Conservation (phyloP, 495 filamentous ascomycete genomes). For the Cenococcum geophilum region DNA sequence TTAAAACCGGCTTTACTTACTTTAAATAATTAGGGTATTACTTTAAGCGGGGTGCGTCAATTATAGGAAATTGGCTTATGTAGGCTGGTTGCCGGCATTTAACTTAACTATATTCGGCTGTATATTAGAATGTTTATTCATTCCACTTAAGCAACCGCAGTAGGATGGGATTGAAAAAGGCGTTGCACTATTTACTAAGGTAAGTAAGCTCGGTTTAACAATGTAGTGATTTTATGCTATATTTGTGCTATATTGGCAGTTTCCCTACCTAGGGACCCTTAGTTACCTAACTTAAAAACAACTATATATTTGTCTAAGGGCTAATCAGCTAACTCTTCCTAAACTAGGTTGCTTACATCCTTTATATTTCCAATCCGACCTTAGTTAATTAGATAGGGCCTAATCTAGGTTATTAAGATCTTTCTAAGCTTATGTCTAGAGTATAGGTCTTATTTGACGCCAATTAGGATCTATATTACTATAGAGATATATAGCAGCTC, state of each 20-base stretch:
- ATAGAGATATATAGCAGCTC: slow-evolving; percentile 13
- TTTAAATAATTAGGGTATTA: slow-evolving; percentile 29
- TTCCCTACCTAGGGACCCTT: no score
- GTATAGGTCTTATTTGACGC: slow-evolving; percentile 7
- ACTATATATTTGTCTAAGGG: no score
- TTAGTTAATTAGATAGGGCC: neutral
- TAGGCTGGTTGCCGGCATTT: slow-evolving; percentile 24
- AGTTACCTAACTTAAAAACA: no score
- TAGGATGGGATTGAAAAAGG: slow-evolving; percentile 23
- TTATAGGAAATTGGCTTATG: slow-evolving; percentile 24
- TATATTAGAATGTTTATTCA: slow-evolving; percentile 16
- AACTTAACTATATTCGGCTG: slow-evolving; percentile 2
- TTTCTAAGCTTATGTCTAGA: neutral
- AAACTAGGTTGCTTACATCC: slow-evolving; percentile 19
- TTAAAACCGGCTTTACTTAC: slow-evolving; percentile 2
- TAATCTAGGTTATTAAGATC: neutral
- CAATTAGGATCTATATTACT: slow-evolving; percentile 14
- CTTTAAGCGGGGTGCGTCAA: slow-evolving; percentile 31
- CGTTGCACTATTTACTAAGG: neutral
- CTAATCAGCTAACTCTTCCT: no score
- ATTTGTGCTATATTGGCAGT: no score
- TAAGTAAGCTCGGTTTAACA: slow-evolving; percentile 6
- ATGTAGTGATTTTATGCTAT: no score
- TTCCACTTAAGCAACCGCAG: slow-evolving; percentile 25
- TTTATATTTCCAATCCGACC: neutral